These are phyloP conservation scores for Oryza longistaminata DNA, from an alignment of 176 grass and related monocot genomes.

Conservation along the genomic window DNA sequence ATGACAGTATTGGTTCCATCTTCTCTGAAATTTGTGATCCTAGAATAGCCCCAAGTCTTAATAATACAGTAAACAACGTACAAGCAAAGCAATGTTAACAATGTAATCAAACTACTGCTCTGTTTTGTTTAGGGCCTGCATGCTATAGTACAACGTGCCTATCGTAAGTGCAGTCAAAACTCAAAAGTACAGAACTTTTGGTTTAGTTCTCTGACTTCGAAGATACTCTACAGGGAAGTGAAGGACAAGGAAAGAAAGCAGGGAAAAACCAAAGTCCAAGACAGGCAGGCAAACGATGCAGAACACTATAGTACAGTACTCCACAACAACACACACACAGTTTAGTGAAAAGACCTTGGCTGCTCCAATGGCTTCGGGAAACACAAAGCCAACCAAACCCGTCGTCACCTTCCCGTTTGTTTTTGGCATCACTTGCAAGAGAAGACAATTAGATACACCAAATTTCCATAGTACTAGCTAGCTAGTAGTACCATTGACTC, in stretches of 20 bases:
- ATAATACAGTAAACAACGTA: slow-evolving; percentile 10
- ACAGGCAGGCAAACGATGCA: not conserved
- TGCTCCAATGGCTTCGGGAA: slow-evolving; percentile 40
- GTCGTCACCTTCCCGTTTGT: not conserved
- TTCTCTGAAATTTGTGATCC: not conserved
- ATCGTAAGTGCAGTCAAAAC: slow-evolving; percentile 33
- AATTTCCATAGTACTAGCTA: not conserved
- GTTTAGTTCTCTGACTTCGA: slow-evolving; percentile 28
- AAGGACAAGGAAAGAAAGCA: not conserved
- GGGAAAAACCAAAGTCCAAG: not conserved
- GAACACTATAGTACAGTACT: not conserved
- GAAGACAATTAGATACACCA: not conserved
- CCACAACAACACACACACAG: not conserved
- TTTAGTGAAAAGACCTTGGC: not conserved
- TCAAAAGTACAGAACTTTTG: slow-evolving; percentile 36
- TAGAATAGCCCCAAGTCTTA: not conserved
- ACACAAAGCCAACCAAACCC: slow-evolving; percentile 33
- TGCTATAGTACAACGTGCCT: not conserved
- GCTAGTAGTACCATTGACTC: no score
- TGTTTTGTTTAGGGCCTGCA: slow-evolving; percentile 30
- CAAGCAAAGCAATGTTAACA: slow-evolving; percentile 33
- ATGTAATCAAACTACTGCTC: not conserved
- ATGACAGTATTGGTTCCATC: not conserved
- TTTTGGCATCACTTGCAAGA: slow-evolving; percentile 16
- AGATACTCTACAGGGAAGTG: slow-evolving; percentile 2